Base-by-base conservation (phyloP, 2,329 filamentous ascomycete genomes). In the Helotiales sp. region DNA sequence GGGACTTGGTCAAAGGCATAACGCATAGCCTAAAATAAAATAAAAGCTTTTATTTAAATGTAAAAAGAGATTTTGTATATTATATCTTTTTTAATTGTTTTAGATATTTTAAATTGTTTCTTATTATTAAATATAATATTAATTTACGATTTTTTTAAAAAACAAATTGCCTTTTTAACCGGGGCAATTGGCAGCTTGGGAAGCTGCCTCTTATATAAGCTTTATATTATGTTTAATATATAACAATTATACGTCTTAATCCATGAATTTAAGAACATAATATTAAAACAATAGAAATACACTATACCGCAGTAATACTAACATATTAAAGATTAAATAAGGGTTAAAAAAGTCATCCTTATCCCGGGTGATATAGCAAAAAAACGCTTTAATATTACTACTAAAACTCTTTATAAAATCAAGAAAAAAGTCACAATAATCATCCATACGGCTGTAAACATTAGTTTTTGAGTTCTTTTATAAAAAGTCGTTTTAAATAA, bases 401-500 rank as follows among this genome's bases (percentile, higher is more conserved):
- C 40, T 40, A 32, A 59, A 63, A 59, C 20, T 57, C 50, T 69
- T 37, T 52, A n/a, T 17, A 57, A 61, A 57, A 69, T 69, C 30
- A 54, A 69, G 30, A 4, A 59, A 60, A 26, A 59, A 52, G 63
- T 61, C 32, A 66, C 50, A 7, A 54, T 63, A 45, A 64, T 66
- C 28, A 66, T 69, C 26, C 24, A 69, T 66, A 22, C 58, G 1
- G 30, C 40, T 45, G 43, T 43, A 4, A 67, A 64, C 34, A 67
- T 67, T 37, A 67, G 54, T 32, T 64, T 69, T 49, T 37, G 52
- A 66, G 52, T 43, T 34, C 58, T 15, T 66, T 20, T 69, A 1
- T 1, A 3, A 60, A 63, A 69, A 34, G 60, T 66, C 2, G 47
- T 69, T 66, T 55, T 55, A 26, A 43, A 66, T 8, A 69, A 69